Evolutionary conservation across 139 green algal species (phyloP).

Genomic region (Tetradesmus obliquus): DNA sequence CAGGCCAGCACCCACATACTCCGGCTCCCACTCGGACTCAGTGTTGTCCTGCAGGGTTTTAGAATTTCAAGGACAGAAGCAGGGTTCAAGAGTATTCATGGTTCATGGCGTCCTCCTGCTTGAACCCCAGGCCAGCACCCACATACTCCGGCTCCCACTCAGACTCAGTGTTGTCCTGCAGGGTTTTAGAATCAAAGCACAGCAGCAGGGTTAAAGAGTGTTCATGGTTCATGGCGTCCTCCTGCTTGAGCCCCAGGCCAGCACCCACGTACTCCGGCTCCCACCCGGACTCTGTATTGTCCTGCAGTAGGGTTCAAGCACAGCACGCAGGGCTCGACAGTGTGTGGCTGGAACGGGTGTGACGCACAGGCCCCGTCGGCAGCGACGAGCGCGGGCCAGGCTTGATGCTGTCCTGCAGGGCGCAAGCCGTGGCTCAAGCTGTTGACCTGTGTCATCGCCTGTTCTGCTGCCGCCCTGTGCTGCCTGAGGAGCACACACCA

Average conservation of each 20-base stretch:
- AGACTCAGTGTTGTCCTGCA: conserved; percentile 72
- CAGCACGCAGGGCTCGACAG: neutral
- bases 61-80: conserved; percentile 63
- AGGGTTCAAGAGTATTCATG: too few species aligned
- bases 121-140: conserved; percentile 64
- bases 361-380: too few species aligned
- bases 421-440: too few species aligned
- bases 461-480: too few species aligned
- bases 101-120: conserved; percentile 70
- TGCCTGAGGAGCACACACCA: too few species aligned
- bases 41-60: conserved; percentile 70
- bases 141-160: conserved; percentile 75
- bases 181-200: too few species aligned
- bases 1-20: conserved; percentile 72
- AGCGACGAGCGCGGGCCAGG: too few species aligned
- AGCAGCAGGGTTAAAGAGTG: conserved; percentile 46
- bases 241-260: conserved; percentile 60
- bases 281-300: conserved; percentile 73
- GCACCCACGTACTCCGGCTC: conserved; percentile 72
- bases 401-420: too few species aligned
- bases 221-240: conserved; percentile 76
- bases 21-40: conserved; percentile 69
- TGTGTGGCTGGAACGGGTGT: neutral
- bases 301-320: conserved; percentile 11
- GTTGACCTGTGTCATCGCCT: too few species aligned